Evolutionary conservation across 257 asterid species (phyloP), one percentile per base, ranked within the genome.

Genomic region (Ocimum tenuiflorum): DNA sequence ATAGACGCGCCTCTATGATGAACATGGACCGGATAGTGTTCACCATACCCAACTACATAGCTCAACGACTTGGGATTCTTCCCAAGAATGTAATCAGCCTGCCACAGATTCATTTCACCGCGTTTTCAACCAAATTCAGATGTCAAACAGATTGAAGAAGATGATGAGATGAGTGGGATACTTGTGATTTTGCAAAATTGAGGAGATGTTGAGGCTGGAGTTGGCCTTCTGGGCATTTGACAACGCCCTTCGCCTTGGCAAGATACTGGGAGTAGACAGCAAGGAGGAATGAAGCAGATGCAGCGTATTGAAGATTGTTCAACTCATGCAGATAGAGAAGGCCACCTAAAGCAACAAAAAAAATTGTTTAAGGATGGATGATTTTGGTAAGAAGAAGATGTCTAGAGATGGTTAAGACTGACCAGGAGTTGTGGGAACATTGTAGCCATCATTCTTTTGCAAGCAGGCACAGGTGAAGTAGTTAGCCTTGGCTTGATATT

Each of bases 31-130:
- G 96, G 96, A 41, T 89, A 89, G 65, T 68, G 79, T n/a, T 67
- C 77, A 1, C 96, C 98, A 39, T 62, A 89, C 3, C 98, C 96
- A 7, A 91, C 94, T 58, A 91, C 2, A 75, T 91, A 91, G 78
- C 98, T 91, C 69, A 83, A 19, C 8, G 84, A 70, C 64, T 74
- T 84, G 19, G 98, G 97, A 64, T 91, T 91, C 71, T 87, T 74
- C 14, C 98, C 96, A 46, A 91, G 89, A 60, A 91, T 85, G 77
- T 91, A 91, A 75, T 89, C 95, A 48, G 86, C 95, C 96, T 90
- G 77, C 60, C 31, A 11, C 6, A 36, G 49, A 31, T 46, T 46
- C 2, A 14, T 29, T 13, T 45, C 31, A 27, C 3, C 31, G 31
- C 4, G 31, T 27, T 27, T 2, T 27, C 38, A 33, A 4, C 17